A percentile compares a stretch with the other conserved stretches of the same genome.
These are phyloP conservation scores for Colletotrichum sidae DNA, from an alignment of 2,329 filamentous ascomycete species.

Conservation along the genomic window DNA sequence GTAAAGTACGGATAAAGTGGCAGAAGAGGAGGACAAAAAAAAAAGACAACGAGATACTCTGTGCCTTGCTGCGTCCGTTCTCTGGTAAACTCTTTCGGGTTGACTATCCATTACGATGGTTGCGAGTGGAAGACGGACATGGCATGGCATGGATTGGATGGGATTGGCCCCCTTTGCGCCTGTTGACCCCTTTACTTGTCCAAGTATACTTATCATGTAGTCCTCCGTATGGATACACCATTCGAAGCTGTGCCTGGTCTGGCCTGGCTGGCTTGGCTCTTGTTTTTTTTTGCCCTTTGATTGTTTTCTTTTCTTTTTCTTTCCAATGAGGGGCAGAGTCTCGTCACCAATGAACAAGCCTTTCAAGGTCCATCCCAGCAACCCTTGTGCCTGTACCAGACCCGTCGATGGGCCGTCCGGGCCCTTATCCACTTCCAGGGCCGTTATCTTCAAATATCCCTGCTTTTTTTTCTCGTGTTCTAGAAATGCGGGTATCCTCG, in stretches of 20 bases:
- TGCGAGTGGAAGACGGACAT: too few relatives aligned
- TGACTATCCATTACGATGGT: too few relatives aligned
- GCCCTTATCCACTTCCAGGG: conserved; percentile 21
- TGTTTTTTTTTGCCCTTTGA: not conserved
- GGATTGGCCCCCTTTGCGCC: conserved; percentile 17
- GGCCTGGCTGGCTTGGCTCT: conserved; percentile 8
- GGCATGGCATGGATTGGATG: not conserved
- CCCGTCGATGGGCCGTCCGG: conserved; percentile 15
- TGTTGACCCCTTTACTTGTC: conserved; percentile 1
- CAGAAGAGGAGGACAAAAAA: not conserved
- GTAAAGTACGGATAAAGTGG: not conserved
- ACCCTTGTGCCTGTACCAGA: not conserved
- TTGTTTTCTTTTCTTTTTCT: conserved; percentile 3
- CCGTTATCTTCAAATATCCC: conserved; percentile 32
- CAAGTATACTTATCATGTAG: not conserved
- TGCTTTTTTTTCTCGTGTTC: conserved; percentile 37
- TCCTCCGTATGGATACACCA: not conserved
- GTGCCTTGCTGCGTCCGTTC: too few relatives aligned
- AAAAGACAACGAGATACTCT: not conserved
- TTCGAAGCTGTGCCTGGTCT: too few relatives aligned
- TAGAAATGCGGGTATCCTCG: conserved; percentile 25
- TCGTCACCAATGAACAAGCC: conserved; percentile 2
- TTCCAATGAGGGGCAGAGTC: conserved; percentile 2
- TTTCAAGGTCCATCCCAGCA: not conserved
- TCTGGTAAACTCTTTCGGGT: too few relatives aligned